Conservation (phyloP, 2,329 filamentous ascomycete genomes). For the Meredithiella fracta region DNA sequence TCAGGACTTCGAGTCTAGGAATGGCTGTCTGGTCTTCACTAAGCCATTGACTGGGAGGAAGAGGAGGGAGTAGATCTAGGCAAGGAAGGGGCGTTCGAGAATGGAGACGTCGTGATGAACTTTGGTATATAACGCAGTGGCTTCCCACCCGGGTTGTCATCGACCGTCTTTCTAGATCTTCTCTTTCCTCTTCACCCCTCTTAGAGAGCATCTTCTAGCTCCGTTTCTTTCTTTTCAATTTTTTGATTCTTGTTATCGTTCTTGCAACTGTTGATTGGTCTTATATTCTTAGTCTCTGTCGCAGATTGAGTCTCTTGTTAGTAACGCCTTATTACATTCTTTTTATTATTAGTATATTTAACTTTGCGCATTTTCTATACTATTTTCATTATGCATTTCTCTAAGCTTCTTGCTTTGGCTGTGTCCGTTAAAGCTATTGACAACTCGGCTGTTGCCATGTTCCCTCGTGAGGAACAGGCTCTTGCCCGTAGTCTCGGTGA, state of each 20-base stretch:
- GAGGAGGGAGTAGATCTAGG: not conserved
- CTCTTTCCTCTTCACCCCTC: not conserved
- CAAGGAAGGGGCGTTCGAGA: not conserved
- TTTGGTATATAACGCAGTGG: too few relatives aligned
- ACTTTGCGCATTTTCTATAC: not conserved
- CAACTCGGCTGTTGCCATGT: not conserved
- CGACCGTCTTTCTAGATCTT: not conserved
- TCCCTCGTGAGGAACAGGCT: constrained; percentile 8
- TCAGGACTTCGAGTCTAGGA: not conserved
- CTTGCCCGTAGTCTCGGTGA: constrained; percentile 3
- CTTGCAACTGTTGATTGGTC: not conserved
- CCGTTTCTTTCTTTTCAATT: not conserved
- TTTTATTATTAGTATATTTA: not conserved
- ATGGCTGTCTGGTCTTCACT: not conserved
- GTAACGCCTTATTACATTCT: not conserved
- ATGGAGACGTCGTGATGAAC: not conserved
- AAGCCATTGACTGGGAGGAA: not conserved
- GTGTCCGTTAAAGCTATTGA: not conserved
- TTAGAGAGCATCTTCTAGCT: not conserved
- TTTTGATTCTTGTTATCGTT: not conserved
- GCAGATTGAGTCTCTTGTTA: not conserved
- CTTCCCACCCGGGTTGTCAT: not conserved
- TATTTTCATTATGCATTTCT: constrained; percentile 6
- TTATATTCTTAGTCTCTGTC: not conserved
- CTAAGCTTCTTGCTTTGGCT: constrained; percentile 1